Percentiles rank a stretch among this genome's conserved stretches.
These are phyloP conservation scores for Suillus americanus DNA, from an alignment of 768 basidiomycete genomes.

Conservation along the genomic window DNA sequence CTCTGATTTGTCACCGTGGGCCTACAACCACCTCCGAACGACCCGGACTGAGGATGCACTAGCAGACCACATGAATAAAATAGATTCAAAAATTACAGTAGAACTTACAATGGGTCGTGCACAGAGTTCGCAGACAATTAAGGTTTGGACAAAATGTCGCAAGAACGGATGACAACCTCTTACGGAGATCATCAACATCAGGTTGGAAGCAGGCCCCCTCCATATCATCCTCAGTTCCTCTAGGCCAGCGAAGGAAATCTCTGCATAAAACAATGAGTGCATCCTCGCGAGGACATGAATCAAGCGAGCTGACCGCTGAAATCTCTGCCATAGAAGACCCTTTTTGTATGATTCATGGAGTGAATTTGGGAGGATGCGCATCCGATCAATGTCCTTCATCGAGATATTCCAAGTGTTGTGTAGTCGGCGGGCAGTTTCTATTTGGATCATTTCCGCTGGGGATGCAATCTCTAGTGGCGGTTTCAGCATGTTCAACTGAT, in stretches of 20 bases:
- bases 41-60: not conserved
- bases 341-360: conserved; percentile 22
- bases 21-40: conserved; percentile 10
- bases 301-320: conserved; percentile 38
- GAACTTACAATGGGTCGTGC: conserved; percentile 38
- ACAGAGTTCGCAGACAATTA: conserved; percentile 42
- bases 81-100: not conserved
- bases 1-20: conserved; percentile 20
- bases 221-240: conserved; percentile 9
- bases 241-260: conserved; percentile 41
- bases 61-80: not conserved
- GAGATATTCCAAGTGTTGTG: conserved; percentile 29
- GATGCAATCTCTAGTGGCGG: not conserved
- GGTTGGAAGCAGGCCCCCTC: conserved; percentile 14
- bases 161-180: conserved; percentile 32
- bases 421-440: conserved; percentile 45
- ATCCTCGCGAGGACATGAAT: not conserved
- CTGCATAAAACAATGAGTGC: conserved; percentile 20
- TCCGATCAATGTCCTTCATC: conserved; percentile 36
- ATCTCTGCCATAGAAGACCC: conserved; percentile 43
- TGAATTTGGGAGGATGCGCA: conserved; percentile 22
- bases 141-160: conserved; percentile 45
- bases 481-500: not conserved
- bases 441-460: conserved; percentile 48
- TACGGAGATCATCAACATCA: conserved; percentile 26